Evolutionary conservation across 2,329 filamentous ascomycete species (phyloP).

Genomic region (Pseudogymnoascus sp.): DNA sequence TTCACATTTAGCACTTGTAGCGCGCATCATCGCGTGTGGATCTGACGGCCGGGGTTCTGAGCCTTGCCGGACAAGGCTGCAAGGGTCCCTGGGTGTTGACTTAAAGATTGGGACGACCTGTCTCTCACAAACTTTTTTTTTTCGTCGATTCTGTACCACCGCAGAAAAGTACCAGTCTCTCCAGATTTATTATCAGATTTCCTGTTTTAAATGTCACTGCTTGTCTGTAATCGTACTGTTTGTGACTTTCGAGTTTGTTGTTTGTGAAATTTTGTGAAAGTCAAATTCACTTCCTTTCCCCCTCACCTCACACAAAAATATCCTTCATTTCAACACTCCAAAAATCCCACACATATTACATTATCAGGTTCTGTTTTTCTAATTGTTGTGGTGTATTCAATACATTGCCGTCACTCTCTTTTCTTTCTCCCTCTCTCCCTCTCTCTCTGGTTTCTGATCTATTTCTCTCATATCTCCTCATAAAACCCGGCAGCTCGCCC

Average conservation of each 20-base stretch:
- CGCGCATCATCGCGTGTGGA: not conserved
- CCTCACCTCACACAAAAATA: not conserved
- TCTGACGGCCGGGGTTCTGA: not conserved
- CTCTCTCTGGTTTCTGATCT: not conserved
- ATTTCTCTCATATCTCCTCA: not conserved
- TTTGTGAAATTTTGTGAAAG: too few relatives aligned
- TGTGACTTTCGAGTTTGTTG: not conserved
- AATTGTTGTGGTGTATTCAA: not conserved
- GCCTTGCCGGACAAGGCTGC: constrained; percentile 2
- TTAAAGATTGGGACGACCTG: too few relatives aligned
- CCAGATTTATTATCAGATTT: not conserved
- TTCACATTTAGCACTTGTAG: not conserved
- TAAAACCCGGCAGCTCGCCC: not conserved
- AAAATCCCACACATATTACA: not conserved
- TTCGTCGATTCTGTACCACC: not conserved
- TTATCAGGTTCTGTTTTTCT: not conserved
- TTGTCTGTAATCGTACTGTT: not conserved
- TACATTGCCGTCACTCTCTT: not conserved
- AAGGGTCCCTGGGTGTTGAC: not conserved
- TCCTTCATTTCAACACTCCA: not conserved
- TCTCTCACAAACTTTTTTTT: not conserved
- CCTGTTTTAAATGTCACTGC: not conserved
- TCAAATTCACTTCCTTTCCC: not conserved
- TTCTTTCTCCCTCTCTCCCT: not conserved
- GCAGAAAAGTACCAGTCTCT: not conserved